These are phyloP conservation scores for Podaxis mareebaensis DNA, from an alignment of 768 basidiomycete genomes.

Conservation along the genomic window DNA sequence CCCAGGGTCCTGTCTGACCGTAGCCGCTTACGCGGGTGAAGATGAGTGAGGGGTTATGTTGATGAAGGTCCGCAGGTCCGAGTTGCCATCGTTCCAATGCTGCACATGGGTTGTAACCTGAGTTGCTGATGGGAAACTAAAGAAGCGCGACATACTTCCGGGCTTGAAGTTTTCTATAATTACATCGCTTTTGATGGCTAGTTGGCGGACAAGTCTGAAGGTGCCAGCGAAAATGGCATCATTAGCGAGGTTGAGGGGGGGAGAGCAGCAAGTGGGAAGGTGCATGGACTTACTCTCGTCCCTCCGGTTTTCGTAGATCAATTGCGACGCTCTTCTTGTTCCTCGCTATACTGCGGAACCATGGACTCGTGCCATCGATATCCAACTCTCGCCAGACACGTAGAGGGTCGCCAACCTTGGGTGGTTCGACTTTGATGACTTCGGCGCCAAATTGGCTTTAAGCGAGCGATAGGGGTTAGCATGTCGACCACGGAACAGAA, in stretches of 20 bases:
- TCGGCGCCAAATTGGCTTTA: slow-evolving; percentile 71
- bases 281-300: slow-evolving; percentile 32
- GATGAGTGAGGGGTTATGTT: slow-evolving; percentile 84
- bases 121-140: neutral
- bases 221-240: neutral
- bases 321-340: slow-evolving; percentile 78
- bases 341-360: slow-evolving; percentile 71
- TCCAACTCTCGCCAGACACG: slow-evolving; percentile 75
- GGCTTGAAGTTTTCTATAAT: slow-evolving; percentile 75
- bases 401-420: slow-evolving; percentile 61
- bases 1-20: slow-evolving; percentile 76
- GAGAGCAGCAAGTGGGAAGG: neutral
- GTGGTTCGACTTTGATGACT: slow-evolving; percentile 71
- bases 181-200: slow-evolving; percentile 67
- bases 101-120: slow-evolving; percentile 23
- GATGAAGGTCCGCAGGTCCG: slow-evolving; percentile 57
- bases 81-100: slow-evolving; percentile 72
- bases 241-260: slow-evolving; percentile 1
- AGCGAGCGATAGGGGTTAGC: neutral
- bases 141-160: slow-evolving; percentile 51
- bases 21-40: slow-evolving; percentile 86
- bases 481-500: neutral
- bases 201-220: slow-evolving; percentile 55
- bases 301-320: slow-evolving; percentile 47
- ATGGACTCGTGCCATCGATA: slow-evolving; percentile 68